A percentile compares a stretch with the other conserved stretches of the same genome.
These are phyloP conservation scores for Ophiostoma sp. DNA, from an alignment of 2,329 filamentous ascomycete species.

Conservation along the genomic window DNA sequence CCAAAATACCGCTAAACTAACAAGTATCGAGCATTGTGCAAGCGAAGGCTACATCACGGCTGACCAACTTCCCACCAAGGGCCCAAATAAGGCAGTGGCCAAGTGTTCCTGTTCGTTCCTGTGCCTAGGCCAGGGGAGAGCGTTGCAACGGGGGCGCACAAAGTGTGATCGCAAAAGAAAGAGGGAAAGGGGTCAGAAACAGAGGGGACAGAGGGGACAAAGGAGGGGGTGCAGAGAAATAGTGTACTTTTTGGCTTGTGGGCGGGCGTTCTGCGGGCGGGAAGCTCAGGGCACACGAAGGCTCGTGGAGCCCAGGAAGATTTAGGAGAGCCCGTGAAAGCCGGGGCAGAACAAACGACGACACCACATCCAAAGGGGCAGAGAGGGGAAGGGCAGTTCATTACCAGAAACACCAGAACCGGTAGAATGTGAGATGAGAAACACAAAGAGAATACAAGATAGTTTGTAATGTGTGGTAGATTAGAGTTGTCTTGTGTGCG, in stretches of 20 bases:
- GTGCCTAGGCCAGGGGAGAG: neutral
- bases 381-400: neutral
- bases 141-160: slow-evolving; percentile 13
- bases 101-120: slow-evolving; percentile 3
- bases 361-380: neutral
- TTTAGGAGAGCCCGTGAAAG: neutral
- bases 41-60: slow-evolving; percentile 17
- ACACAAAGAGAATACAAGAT: neutral
- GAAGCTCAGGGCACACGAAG: slow-evolving; percentile 17
- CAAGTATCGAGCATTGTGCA: neutral
- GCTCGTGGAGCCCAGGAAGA: slow-evolving; percentile 7
- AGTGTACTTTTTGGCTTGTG: neutral
- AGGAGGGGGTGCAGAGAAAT: neutral
- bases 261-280: neutral
- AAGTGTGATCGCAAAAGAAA: neutral
- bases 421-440: neutral
- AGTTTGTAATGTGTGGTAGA: slow-evolving; percentile 3
- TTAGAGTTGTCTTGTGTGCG: slow-evolving; percentile 15
- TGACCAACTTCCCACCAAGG: neutral
- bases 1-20: neutral
- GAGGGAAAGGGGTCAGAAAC: neutral
- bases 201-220: neutral
- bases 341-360: neutral
- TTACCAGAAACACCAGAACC: neutral
- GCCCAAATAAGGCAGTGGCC: slow-evolving; percentile 10